These are phyloP conservation scores for Apiotrichum veenhuisii DNA, from an alignment of 1,284 basidiomycete species.

Conservation along the genomic window DNA sequence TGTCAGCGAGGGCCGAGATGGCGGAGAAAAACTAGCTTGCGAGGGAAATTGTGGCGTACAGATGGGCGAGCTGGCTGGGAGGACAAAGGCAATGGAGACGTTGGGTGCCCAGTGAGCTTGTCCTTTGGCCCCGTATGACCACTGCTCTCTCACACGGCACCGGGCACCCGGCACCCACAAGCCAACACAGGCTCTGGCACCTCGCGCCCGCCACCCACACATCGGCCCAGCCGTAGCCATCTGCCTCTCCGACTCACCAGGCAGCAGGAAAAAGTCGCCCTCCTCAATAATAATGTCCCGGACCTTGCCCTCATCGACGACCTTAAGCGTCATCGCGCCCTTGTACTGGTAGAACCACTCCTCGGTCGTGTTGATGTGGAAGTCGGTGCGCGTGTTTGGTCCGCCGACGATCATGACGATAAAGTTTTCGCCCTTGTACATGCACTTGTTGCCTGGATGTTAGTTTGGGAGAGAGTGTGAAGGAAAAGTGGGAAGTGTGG, in stretches of 20 bases:
- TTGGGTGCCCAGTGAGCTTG: too few species aligned
- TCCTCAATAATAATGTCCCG: constrained; percentile 84
- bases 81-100: too few species aligned
- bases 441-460: constrained; percentile 66
- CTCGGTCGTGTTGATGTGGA: constrained; percentile 90
- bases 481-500: neutral
- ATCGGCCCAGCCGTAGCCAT: too few species aligned
- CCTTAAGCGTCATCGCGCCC: constrained; percentile 80
- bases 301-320: constrained; percentile 82
- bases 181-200: too few species aligned
- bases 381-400: constrained; percentile 86
- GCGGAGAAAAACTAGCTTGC: too few species aligned
- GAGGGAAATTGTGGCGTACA: too few species aligned
- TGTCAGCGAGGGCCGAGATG: too few species aligned
- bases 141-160: too few species aligned
- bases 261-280: constrained; percentile 93
- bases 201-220: too few species aligned
- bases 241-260: constrained; percentile 59
- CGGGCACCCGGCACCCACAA: too few species aligned
- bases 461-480: neutral
- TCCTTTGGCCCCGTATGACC: too few species aligned
- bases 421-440: constrained; percentile 79
- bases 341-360: constrained; percentile 98
- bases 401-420: constrained; percentile 89
- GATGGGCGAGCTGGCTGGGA: neutral